These are phyloP conservation scores for Vigna angularis DNA, from an alignment of 306 rosid species.

Conservation along the genomic window DNA sequence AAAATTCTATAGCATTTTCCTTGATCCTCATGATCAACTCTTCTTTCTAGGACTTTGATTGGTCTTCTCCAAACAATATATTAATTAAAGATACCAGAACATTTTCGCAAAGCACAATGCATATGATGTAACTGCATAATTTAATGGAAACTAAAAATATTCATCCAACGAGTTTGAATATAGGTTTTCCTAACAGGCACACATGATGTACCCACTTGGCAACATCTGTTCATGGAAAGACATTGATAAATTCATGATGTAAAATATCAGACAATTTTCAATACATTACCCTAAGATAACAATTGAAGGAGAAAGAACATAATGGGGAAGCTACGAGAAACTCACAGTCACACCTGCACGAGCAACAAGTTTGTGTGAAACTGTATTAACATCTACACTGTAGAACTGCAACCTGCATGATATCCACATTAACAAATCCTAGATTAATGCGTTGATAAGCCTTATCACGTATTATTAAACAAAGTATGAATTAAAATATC, in stretches of 20 bases:
- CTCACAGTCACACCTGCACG: conserved; percentile 92
- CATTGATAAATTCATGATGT: not conserved
- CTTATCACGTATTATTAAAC: conserved; percentile 1
- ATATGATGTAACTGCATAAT: not conserved
- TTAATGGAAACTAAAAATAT: conserved; percentile 10
- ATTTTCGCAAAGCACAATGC: conserved; percentile 3
- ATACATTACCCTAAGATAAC: conserved; percentile 27
- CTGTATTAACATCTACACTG: conserved; percentile 74
- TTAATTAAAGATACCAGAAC: conserved; percentile 16
- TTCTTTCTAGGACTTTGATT: not conserved
- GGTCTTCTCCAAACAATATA: conserved; percentile 17
- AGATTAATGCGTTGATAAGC: conserved; percentile 23
- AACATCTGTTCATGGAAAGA: not conserved
- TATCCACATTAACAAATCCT: conserved; percentile 33
- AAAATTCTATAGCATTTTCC: not conserved
- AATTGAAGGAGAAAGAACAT: conserved; percentile 29
- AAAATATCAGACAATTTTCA: not conserved
- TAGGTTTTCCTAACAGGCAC: not conserved
- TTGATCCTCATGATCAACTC: conserved; percentile 25
- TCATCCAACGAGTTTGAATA: not conserved
- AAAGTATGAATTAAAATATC: conserved; percentile 27
- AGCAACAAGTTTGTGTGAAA: conserved; percentile 80
- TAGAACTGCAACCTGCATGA: conserved; percentile 77
- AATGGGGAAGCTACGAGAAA: conserved; percentile 38
- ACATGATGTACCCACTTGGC: not conserved